Evolutionary conservation across 805 yeast species (phyloP).

Genomic region (Ogataea neopini): DNA sequence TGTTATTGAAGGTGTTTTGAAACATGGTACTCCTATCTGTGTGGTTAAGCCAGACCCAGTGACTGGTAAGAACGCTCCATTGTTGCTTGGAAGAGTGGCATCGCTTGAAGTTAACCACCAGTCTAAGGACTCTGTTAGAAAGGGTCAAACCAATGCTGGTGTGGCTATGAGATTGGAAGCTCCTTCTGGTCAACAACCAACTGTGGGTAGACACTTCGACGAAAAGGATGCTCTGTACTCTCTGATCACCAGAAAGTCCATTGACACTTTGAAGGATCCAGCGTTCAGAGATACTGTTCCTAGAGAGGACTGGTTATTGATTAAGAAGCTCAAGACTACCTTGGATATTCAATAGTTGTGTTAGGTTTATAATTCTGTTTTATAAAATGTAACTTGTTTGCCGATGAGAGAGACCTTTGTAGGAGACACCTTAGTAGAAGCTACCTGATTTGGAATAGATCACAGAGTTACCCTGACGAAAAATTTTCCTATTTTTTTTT

Average conservation of each 20-base stretch:
- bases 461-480: conserved; percentile 1
- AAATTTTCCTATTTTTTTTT: conserved; percentile 9
- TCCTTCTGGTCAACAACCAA: conserved; percentile 89
- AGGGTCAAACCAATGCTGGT: conserved; percentile 96
- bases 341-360: conserved; percentile 68
- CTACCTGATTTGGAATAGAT: not conserved
- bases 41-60: conserved; percentile 87
- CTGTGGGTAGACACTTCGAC: conserved; percentile 99
- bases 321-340: conserved; percentile 83
- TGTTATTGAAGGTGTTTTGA: conserved; percentile 85
- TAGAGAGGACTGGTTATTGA: conserved; percentile 93
- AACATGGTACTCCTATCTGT: conserved; percentile 93
- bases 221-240: conserved; percentile 90
- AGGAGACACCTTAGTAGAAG: too few relatives aligned
- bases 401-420: too few relatives aligned
- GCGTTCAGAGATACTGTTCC: conserved; percentile 95
- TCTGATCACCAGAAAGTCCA: conserved; percentile 83
- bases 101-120: conserved; percentile 97
- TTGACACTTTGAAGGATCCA: conserved; percentile 96
- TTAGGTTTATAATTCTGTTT: not conserved
- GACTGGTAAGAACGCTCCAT: conserved; percentile 69
- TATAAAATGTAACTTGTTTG: conserved; percentile 4
- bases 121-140: conserved; percentile 74
- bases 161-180: conserved; percentile 97
- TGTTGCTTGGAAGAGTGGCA: conserved; percentile 82